Evolutionary conservation across 768 basidiomycete species (phyloP).

Genomic region (Auricularia heimuer): DNA sequence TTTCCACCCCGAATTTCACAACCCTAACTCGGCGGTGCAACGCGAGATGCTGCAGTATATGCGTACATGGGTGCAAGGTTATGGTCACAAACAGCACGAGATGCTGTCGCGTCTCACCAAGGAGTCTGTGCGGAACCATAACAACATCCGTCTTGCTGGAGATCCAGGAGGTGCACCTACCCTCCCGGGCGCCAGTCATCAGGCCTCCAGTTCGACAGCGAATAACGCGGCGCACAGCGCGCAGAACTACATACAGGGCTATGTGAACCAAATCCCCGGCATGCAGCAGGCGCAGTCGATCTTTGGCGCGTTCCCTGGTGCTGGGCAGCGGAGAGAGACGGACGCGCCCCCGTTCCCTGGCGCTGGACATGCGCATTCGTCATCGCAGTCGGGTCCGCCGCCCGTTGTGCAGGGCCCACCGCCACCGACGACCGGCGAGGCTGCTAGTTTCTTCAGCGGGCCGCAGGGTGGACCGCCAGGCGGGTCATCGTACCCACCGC

Average conservation of each 20-base stretch:
- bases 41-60: constrained; percentile 66
- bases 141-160: constrained; percentile 52
- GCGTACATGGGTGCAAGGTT: constrained; percentile 47
- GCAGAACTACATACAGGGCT: constrained; percentile 39
- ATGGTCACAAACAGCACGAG: constrained; percentile 37
- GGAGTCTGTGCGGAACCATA: constrained; percentile 57
- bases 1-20: constrained; percentile 80
- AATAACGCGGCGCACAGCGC: constrained; percentile 37
- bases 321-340: constrained; percentile 9
- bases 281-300: constrained; percentile 34
- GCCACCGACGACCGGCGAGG: constrained; percentile 9
- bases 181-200: constrained; percentile 29
- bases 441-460: constrained; percentile 8
- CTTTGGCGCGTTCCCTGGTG: constrained; percentile 15
- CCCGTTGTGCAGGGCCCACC: constrained; percentile 7
- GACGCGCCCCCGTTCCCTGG: constrained; percentile 14
- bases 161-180: constrained; percentile 36
- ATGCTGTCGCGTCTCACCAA: constrained; percentile 51
- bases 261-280: constrained; percentile 37
- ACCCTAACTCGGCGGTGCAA: constrained; percentile 53
- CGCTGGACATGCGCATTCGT: constrained; percentile 24
- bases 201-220: constrained; percentile 24
- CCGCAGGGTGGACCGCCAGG: constrained; percentile 2
- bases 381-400: constrained; percentile 9
- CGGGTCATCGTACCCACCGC: background rate